Percentiles rank a stretch among this genome's conserved stretches.
phyloP scores from a whole-genome alignment of 2,329 filamentous ascomycete species.

The Colletotrichum ledebouriae region DNA sequence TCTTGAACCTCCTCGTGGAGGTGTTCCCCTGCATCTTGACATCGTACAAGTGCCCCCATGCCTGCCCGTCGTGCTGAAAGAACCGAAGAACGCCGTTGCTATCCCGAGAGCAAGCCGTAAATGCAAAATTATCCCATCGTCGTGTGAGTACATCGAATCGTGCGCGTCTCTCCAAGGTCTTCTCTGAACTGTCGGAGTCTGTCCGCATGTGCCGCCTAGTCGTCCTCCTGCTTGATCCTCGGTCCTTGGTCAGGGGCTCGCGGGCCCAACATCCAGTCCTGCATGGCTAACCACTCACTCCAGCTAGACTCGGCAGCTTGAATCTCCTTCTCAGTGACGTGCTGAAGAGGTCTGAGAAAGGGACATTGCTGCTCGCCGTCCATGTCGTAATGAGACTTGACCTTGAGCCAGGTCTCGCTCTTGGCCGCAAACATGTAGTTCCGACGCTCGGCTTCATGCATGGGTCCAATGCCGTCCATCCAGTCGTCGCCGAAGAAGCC shows the following conservation, averaged over 20 bases:
- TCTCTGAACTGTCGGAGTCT: background rate
- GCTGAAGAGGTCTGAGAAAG: conserved; percentile 86
- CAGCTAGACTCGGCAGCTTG: conserved; percentile 85
- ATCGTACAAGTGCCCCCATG: conserved; percentile 32
- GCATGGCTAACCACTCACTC: conserved; percentile 97
- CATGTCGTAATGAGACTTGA: conserved; percentile 94
- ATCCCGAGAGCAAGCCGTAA: conserved; percentile 15
- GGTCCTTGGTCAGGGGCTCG: conserved; percentile 66
- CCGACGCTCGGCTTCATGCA: conserved; percentile 89
- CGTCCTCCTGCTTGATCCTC: conserved; percentile 38
- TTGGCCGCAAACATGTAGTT: conserved; percentile 98
- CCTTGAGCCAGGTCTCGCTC: conserved; percentile 88
- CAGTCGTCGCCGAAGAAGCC: conserved; percentile 98
- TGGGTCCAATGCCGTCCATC: conserved; percentile 80
- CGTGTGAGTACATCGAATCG: conserved; percentile 3
- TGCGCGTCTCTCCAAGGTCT: background rate
- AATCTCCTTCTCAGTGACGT: conserved; percentile 83
- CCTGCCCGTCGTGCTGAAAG: conserved; percentile 24
- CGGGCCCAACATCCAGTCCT: conserved; percentile 98
- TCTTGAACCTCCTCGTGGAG: background rate
- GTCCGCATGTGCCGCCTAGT: conserved; percentile 14
- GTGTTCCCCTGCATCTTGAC: conserved; percentile 28
- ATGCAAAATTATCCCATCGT: conserved; percentile 22
- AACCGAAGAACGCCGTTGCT: conserved; percentile 28
- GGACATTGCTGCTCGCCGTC: conserved; percentile 85